Base-by-base conservation (phyloP, 2,329 filamentous ascomycete genomes). In the Aspergillus transmontanensis region DNA sequence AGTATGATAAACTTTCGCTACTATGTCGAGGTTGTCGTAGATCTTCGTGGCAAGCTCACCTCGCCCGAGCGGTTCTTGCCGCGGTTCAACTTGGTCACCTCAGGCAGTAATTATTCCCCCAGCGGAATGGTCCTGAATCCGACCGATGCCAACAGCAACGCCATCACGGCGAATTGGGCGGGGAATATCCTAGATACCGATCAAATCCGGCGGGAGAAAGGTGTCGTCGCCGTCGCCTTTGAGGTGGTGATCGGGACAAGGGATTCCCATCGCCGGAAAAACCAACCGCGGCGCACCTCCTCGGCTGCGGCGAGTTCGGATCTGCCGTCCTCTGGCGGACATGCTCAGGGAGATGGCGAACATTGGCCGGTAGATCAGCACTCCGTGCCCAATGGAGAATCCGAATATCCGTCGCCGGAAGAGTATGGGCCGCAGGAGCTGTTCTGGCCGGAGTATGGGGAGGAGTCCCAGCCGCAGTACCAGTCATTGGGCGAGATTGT, bases 1-100 rank as follows among this genome's bases (percentile, higher is more conserved):
- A 90, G 92, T 39, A 95, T 98, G 89, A 95, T 99, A 68, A 93
- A 90, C 70, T 98, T 99, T 81, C 92, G 90, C 69, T 98, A 99
- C 73, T 92, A 94, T 69, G 86, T 97, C 23, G 95, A 99, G 77
- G 92, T 97, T 2, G 89, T 98, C 32, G 87, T 97, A 26, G 95
- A 99, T 74, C 84, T 98, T 0, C 94, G 95, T 54, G 94, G 94
- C 43, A 95, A 93, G 74, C 81, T 97, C 46, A 87, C 89, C 1
- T 87, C 87, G n/a, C 88, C 93, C 57, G 90, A 93, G 71, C 85
- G 88, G 48, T 86, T 86, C 68, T 79, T 89, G 21, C 86, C 85
- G 11, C 84, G 82, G 48, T 77, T 85, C 56, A 84, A 82, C 58
- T 80, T 86, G 70, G 86, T 80, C 50, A 78, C 77, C 30, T 78